Base-by-base conservation (phyloP, 2,329 filamentous ascomycete genomes). In the Ophiocordyceps camponoti-floridani region DNA sequence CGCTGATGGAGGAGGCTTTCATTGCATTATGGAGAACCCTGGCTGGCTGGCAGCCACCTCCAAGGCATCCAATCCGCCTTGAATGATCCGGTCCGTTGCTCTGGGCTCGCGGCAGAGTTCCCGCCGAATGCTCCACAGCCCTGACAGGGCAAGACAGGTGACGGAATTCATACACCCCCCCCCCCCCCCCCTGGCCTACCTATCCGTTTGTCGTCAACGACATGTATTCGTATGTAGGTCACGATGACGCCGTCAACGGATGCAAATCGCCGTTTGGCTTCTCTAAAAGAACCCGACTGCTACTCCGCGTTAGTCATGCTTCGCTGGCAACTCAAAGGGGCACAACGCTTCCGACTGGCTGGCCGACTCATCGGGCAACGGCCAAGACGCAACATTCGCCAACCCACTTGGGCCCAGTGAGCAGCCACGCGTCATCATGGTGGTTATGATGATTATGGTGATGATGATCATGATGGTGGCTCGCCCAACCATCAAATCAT, bases 41-140 rank as follows among this genome's bases (percentile, higher is more conserved):
- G 43, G 38, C 11, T 37, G 10, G 23, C 28, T 31, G 37, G 43
- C 28, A 19, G 28, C 28, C 28, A 30, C 28, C 23, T 23, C 23
- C 28, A 30, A 30, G n/a, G 37, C 43, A 33, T 11, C 19, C 37
- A 10, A 18, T 38, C 19, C 31, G 41, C 38, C 27, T 38, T 26
- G 44, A 26, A 19, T 31, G 31, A 44, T 45, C 41, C 46, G 46
- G 50, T 47, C 44, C 50, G 42, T 41, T 41, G 48, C 44, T 40
- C 45, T 45, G 47, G 47, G 46, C 51, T 51, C 54, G 51, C 57
- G 56, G 56, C 56, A 55, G 54, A 54, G 53, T 49, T 47, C 49
- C 49, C 52, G 49, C 55, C 53, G 51, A 30, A 30, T 23, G 54
- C 53, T 53, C 56, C 56, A 56, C 53, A 51, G 45, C 47, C 45